Base-by-base conservation (phyloP, 139 green algal species). In the Micractinium sp. region DNA sequence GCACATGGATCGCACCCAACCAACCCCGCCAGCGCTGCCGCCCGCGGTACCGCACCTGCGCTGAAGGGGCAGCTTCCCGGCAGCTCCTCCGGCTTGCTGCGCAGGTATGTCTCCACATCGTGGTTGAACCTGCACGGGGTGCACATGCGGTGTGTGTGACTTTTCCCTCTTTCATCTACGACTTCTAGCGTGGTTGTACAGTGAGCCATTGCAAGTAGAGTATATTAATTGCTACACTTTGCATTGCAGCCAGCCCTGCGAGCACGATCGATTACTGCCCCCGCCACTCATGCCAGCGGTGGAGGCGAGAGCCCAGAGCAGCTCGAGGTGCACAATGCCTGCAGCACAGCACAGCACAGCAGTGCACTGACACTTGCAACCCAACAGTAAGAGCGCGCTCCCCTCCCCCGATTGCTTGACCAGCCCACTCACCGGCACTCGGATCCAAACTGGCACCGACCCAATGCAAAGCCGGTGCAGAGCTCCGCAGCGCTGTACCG, bases 51-150 rank as follows among this genome's bases (percentile, higher is more conserved):
- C 3, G 9, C 41, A 39, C 56, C 27, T 19, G 89, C 83, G 67
- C 53, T 85, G 36, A 95, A 98, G 1, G 94, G 94, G 84, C 96
- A 99, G 38, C 25, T 66, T 14, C 96, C 96, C 25, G 95, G 96
- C 74, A 98, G 89, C 39, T 97, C 96, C 3, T 74, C 73, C 4
- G 90, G 90, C 89, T 97, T 97, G 22, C n/a, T 33, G 14, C n/a
- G 38, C 23, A 97, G 41, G 82, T 92, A 98, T 9, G 87, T 87
- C 2, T 87, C 82, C 9, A 95, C 79, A 80, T 98, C 96, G 77
- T 98, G 96, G 60, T 88, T 94, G 92, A 95, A 97, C 31, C 85
- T 93, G 93, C 96, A 81, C 2, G 3, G 84, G 29, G 47, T n/a
- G 47, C n/a, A n/a, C n/a, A n/a, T n/a, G n/a, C n/a, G n/a, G n/a